Base-by-base conservation (phyloP, 345 rosid species). In the Ceriops tagal region DNA sequence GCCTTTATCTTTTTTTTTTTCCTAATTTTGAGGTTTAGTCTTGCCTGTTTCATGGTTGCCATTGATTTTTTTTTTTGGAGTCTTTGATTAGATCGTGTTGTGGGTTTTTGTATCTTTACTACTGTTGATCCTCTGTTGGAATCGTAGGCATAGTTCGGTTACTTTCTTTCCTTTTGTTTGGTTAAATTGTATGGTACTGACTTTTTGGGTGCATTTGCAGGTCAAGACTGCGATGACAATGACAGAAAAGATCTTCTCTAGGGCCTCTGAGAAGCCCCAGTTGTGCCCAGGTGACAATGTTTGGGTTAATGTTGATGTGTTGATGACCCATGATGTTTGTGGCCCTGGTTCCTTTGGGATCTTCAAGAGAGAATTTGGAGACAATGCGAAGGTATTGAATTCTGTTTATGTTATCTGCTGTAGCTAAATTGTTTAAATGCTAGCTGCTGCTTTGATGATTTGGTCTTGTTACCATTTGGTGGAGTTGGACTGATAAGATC, bases 311-410 rank as follows among this genome's bases (percentile, higher is more conserved):
- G 88, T 95, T 68, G 96, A 95, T 84, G 70, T 86, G 46, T 79
- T 95, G 82, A 95, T 92, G 99, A 95, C 98, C 58, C 98, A 95
- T 73, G 99, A 95, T 83, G 96, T 93, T 49, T 91, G 93, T 65
- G 98, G 98, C 46, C 96, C 97, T 24, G 97, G 97, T 78, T 88
- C 97, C 62, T 72, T 93, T 58, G 98, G 90, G 53, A 91, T 91
- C 71, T 93, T 93, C 81, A 92, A 89, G 85, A 85, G 75, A 71
- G 98, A 93, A 79, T 93, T 93, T 69, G 98, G 97, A 59, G 64
- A 86, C 67, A 76, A 87, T 77, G 96, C 97, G 31, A 88, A 89
- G 98, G 98, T 92, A 73, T 21, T 58, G 7, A 5, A 39, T 56
- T 64, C 15, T 62, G 4, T 62, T 28, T 30, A 21, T 6, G 46